Conservation (phyloP, 768 basidiomycete species). For the Rhizopogon vulgaris region DNA sequence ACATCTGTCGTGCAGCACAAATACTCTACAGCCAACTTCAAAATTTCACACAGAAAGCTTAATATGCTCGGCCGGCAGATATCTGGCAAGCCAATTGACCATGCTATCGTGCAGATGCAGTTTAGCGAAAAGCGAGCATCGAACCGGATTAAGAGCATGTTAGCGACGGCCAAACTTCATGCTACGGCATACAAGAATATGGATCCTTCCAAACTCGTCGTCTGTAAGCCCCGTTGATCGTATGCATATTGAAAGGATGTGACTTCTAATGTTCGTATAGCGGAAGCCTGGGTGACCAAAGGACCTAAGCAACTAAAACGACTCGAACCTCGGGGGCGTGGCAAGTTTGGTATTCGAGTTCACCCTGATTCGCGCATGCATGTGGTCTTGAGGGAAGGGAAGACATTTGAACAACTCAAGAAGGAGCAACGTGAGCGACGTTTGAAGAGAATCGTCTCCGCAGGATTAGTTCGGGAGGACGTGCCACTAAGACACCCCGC, state of each 20-base stretch:
- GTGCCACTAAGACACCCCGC: slow-evolving; percentile 69
- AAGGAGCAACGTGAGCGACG: slow-evolving; percentile 58
- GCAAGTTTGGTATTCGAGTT: slow-evolving; percentile 68
- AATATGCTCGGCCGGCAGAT: slow-evolving; percentile 86
- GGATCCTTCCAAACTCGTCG: slow-evolving; percentile 63
- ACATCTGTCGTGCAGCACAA: slow-evolving; percentile 56
- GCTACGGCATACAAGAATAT: slow-evolving; percentile 75
- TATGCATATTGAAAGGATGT: background rate
- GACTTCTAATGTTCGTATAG: slow-evolving; percentile 33
- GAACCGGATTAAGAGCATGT: slow-evolving; percentile 80
- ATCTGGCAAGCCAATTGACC: slow-evolving; percentile 86
- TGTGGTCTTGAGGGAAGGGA: slow-evolving; percentile 77
- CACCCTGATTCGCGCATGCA: slow-evolving; percentile 72
- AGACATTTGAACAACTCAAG: slow-evolving; percentile 64
- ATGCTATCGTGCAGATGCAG: slow-evolving; percentile 94
- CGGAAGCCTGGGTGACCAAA: slow-evolving; percentile 93
- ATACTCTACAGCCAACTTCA: slow-evolving; percentile 89
- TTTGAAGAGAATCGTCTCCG: slow-evolving; percentile 73
- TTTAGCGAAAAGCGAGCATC: slow-evolving; percentile 93
- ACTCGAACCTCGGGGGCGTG: slow-evolving; percentile 79
- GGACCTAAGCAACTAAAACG: slow-evolving; percentile 57
- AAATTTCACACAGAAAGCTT: slow-evolving; percentile 89
- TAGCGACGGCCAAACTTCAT: slow-evolving; percentile 81
- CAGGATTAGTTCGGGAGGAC: slow-evolving; percentile 75
- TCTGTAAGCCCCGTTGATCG: slow-evolving; percentile 53